phyloP scores from a whole-genome alignment of 2,329 filamentous ascomycete genomes.

The Colletotrichum musicola region DNA sequence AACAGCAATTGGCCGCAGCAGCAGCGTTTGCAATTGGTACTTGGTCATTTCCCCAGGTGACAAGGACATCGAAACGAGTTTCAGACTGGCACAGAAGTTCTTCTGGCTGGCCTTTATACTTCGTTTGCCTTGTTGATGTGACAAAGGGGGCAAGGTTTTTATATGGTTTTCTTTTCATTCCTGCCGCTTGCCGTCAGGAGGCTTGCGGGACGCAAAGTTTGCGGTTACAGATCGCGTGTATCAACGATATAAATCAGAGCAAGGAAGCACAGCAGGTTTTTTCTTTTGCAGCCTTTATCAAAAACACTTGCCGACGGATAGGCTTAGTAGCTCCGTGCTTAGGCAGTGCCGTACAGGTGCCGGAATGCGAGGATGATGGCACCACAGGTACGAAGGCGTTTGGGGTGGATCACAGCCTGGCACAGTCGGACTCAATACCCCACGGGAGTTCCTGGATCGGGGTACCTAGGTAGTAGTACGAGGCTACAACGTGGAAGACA shows the following conservation, averaged over 20 bases:
- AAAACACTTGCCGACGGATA: background rate
- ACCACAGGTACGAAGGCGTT: constrained; percentile 16
- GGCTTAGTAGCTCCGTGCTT: constrained; percentile 30
- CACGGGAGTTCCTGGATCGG: background rate
- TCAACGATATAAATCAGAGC: constrained; percentile 12
- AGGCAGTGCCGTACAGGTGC: background rate
- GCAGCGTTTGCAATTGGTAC: constrained; percentile 22
- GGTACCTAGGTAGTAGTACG: constrained; percentile 10
- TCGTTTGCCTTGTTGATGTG: background rate
- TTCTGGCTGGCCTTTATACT: constrained; percentile 6
- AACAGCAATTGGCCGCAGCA: constrained; percentile 7
- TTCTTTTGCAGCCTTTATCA: too few species aligned
- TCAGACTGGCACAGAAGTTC: constrained; percentile 9
- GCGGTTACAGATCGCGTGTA: constrained; percentile 34
- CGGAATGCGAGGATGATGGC: background rate
- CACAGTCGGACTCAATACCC: constrained; percentile 8
- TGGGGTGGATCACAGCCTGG: background rate
- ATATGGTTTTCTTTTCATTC: constrained; percentile 3
- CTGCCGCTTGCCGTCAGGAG: background rate
- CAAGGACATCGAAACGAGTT: background rate
- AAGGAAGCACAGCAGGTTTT: background rate
- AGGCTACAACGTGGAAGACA: background rate
- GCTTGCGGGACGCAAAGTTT: constrained; percentile 28
- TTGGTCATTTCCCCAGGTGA: constrained; percentile 6
- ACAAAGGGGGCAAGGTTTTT: background rate